A percentile compares a stretch with the other conserved stretches of the same genome.
Conservation (phyloP, 352 stramenopile species). For the Pythium monospermum region DNA sequence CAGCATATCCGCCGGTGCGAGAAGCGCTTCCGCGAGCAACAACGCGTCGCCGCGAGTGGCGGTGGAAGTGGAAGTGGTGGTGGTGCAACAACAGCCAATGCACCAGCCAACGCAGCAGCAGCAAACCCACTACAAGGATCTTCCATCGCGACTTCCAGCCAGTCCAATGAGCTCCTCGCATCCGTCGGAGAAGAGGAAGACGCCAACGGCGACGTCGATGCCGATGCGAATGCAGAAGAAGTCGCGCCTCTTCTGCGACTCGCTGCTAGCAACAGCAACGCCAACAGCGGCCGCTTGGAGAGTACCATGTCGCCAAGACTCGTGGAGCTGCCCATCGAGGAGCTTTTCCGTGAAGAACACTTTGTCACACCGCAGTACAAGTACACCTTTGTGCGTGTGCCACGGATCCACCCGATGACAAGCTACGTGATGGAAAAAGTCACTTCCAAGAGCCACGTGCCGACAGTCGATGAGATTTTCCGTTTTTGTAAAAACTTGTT, state of each 20-base stretch:
- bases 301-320: slow-evolving; percentile 53
- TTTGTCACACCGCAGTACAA: slow-evolving; percentile 88
- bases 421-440: slow-evolving; percentile 84
- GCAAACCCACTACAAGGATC: no score
- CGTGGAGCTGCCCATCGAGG: slow-evolving; percentile 66
- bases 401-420: slow-evolving; percentile 67
- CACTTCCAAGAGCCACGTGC: slow-evolving; percentile 73
- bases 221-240: background rate
- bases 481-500: slow-evolving; percentile 94
- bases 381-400: slow-evolving; percentile 80
- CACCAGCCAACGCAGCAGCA: background rate
- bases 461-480: slow-evolving; percentile 90
- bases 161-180: no score
- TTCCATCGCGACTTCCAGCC: no score
- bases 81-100: slow-evolving; percentile 7
- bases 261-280: slow-evolving; percentile 1
- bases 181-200: no score
- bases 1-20: slow-evolving; percentile 86
- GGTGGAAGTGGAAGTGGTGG: background rate
- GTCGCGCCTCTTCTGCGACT: slow-evolving; percentile 1
- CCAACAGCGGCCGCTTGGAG: slow-evolving; percentile 4
- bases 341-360: slow-evolving; percentile 85
- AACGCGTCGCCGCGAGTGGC: slow-evolving; percentile 23
- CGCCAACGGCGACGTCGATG: slow-evolving; percentile 4
- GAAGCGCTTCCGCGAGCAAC: slow-evolving; percentile 68